Evolutionary conservation across 2,329 filamentous ascomycete genomes (phyloP), one percentile per base, ranked within the genome.

Genomic region (Dothistroma pini): DNA sequence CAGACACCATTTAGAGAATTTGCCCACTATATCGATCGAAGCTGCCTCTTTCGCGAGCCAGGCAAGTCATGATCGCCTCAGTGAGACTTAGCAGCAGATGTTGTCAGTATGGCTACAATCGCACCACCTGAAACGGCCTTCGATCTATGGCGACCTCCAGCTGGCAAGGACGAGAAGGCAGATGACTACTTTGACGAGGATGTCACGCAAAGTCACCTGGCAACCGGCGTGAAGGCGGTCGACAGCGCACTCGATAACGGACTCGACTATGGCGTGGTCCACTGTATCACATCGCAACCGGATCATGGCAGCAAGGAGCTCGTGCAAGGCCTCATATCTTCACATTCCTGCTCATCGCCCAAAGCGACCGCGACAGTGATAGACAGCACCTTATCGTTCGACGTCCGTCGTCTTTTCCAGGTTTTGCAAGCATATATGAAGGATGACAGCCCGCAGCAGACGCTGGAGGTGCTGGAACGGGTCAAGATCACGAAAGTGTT

Each of bases 141-240:
- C 14, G 56, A 48, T 41, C 52, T 61, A 9, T 65, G 54, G 35
- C 12, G 10, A 22, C 47, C 51, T 22, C 65, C 62, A 38, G 22
- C 16, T 1, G n/a, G 49, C 21, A n/a, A 50, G 31, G 14, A 50
- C n/a, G 32, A 96, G 58, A 86, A 90, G 4, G 91, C 95, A 65
- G 77, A 68, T n/a, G 69, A 68, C 14, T 77, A 69, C 16, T 67
- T 65, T 32, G 77, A 90, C 63, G 90, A 88, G 57, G 83, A 84
- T 14, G 83, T 90, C 0, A 96, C 96, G 78, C 84, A 90, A 32
- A 93, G 87, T 76, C 41, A 4, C 41, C 89, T 90, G 0, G 56
- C 44, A 6, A 62, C 57, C n/a, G 56, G 58, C 9, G 41, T 58
- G n/a, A 63, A 65, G 48, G 53, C 58, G 9, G 59, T 80, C 21